Conservation (phyloP, 176 grass and related monocot genomes). For the Elymus sibiricus region DNA sequence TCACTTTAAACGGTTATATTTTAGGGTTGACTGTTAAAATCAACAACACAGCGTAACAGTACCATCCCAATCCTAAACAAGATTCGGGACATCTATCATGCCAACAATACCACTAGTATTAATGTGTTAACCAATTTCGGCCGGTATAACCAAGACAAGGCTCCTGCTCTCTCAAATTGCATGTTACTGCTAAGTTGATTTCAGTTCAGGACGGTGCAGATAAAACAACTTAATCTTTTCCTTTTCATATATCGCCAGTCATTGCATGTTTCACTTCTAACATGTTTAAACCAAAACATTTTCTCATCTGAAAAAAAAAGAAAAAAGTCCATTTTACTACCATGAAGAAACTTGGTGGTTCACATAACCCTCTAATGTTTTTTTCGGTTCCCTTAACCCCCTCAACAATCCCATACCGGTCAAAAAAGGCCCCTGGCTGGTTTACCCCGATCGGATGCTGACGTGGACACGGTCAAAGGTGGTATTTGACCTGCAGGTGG, state of each 20-base stretch:
- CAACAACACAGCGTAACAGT: neutral
- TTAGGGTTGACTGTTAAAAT: neutral
- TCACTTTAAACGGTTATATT: neutral
- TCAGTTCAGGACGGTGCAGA: neutral
- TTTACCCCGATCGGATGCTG: no score
- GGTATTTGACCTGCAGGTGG: no score
- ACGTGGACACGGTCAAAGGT: no score
- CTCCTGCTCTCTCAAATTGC: neutral
- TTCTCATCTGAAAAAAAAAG: neutral
- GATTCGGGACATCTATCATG: neutral
- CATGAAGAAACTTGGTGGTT: no score
- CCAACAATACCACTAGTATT: neutral
- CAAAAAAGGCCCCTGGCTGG: no score
- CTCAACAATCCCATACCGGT: no score
- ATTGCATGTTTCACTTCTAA: neutral
- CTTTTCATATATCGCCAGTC: neutral
- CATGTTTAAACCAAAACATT: neutral
- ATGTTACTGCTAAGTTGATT: neutral
- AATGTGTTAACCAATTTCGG: neutral
- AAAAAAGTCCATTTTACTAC: no score
- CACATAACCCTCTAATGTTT: no score
- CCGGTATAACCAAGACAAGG: neutral
- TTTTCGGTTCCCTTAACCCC: no score
- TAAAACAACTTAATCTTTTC: neutral
- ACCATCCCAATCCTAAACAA: slow-evolving; percentile 8